Conservation (phyloP, 1,284 basidiomycete species). For the Vanrija sp. region DNA sequence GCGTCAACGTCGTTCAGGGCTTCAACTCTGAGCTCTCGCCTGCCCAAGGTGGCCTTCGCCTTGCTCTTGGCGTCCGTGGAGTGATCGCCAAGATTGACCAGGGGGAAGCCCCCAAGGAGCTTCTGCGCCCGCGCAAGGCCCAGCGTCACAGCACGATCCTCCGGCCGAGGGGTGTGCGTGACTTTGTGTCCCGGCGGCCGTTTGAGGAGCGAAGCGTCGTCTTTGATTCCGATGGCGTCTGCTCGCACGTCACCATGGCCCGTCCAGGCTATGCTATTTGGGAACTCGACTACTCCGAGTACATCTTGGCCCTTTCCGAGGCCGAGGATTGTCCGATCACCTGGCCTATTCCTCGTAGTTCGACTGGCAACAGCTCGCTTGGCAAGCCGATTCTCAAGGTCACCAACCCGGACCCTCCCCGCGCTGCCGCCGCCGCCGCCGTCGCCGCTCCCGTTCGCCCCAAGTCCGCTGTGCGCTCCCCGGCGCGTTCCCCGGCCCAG, state of each 20-base stretch:
- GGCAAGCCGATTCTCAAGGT: neutral
- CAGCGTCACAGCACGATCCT: conserved; percentile 8
- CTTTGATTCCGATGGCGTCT: conserved; percentile 27
- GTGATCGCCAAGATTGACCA: conserved; percentile 28
- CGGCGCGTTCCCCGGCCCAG: neutral
- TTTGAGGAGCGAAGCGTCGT: conserved; percentile 42
- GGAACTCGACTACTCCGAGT: conserved; percentile 40
- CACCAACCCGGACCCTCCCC: neutral
- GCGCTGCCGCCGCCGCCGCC: neutral
- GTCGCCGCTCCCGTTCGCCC: neutral
- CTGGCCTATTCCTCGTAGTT: conserved; percentile 6
- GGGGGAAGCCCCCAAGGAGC: conserved; percentile 25
- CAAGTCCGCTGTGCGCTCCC: neutral
- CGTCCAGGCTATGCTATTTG: conserved; percentile 39
- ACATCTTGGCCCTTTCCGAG: conserved; percentile 33
- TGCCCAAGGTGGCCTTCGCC: conserved; percentile 31
- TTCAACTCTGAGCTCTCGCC: conserved; percentile 21
- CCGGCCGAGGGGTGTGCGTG: conserved; percentile 32
- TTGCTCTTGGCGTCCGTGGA: conserved; percentile 26
- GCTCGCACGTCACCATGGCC: conserved; percentile 38
- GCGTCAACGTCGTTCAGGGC: conserved; percentile 26
- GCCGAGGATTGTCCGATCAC: conserved; percentile 20
- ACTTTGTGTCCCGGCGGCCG: conserved; percentile 38
- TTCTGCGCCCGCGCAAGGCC: conserved; percentile 6
- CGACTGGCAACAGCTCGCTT: neutral